Conservation (phyloP, 1,284 basidiomycete species). For the Clitocybe nebularis region DNA sequence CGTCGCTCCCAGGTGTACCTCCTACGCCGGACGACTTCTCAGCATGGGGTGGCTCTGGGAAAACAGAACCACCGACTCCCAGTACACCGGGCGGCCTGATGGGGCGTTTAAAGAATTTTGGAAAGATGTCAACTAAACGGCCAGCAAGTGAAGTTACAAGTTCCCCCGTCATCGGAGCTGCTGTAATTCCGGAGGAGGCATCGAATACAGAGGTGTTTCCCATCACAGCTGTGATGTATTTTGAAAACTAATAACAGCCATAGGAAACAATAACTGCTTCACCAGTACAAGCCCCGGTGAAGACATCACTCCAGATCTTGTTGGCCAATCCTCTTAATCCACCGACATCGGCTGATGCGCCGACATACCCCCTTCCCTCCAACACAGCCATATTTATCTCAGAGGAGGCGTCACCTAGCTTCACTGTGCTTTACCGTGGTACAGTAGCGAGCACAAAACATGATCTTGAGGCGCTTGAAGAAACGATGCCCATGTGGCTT, state of each 20-base stretch:
- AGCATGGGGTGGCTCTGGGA: slow-evolving; percentile 43
- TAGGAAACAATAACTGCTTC: no score
- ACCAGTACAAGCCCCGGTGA: no score
- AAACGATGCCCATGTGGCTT: slow-evolving; percentile 83
- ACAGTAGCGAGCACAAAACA: slow-evolving; percentile 50
- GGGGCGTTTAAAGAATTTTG: slow-evolving; percentile 75
- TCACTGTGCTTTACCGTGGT: slow-evolving; percentile 77
- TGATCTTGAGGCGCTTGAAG: slow-evolving; percentile 72
- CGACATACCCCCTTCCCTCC: slow-evolving; percentile 59
- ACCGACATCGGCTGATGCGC: slow-evolving; percentile 70
- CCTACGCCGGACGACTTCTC: slow-evolving; percentile 49
- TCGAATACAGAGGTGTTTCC: no score
- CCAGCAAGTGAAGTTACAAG: slow-evolving; percentile 30
- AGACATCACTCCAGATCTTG: slow-evolving; percentile 60
- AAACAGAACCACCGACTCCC: slow-evolving; percentile 38
- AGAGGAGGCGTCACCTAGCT: slow-evolving; percentile 79
- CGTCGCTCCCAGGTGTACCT: slow-evolving; percentile 28
- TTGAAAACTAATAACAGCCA: no score
- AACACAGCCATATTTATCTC: slow-evolving; percentile 76
- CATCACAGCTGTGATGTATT: no score
- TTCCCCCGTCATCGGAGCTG: slow-evolving; percentile 18
- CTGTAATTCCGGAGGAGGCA: no score
- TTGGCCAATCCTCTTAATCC: slow-evolving; percentile 69
- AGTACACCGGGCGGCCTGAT: slow-evolving; percentile 68
- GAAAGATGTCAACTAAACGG: slow-evolving; percentile 54